Evolutionary conservation across 169 alveolate genomes (phyloP).

Genomic region (Plasmodium knowlesi): DNA sequence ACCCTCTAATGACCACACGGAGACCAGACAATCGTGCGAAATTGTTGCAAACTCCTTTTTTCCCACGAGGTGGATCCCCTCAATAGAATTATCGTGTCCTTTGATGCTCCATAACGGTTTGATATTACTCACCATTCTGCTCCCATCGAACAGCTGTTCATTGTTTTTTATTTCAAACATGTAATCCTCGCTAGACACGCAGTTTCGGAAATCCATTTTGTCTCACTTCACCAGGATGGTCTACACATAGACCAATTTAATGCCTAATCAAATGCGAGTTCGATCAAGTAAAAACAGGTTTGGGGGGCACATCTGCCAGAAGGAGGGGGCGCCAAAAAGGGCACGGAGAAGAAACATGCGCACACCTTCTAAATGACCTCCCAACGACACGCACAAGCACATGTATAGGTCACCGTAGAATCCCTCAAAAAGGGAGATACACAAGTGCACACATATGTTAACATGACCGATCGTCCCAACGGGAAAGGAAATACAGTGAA

Average conservation of each 20-base stretch:
- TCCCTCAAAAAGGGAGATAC: background rate
- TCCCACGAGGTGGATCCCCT: conserved; percentile 45
- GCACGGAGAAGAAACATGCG: background rate
- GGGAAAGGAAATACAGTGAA: background rate
- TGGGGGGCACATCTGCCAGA: background rate
- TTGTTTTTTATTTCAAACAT: conserved; percentile 60
- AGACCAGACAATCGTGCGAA: conserved; percentile 45
- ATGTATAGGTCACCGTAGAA: background rate
- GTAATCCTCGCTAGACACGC: conserved; percentile 52
- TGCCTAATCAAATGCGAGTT: background rate
- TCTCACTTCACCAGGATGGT: background rate
- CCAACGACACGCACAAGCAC: background rate
- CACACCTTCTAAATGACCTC: background rate
- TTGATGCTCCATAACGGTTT: conserved; percentile 66
- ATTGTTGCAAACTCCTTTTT: conserved; percentile 9
- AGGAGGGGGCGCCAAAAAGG: background rate
- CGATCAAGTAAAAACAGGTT: background rate
- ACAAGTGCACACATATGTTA: background rate
- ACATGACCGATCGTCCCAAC: background rate
- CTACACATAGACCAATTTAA: background rate
- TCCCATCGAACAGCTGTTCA: conserved; percentile 15
- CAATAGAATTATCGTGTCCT: conserved; percentile 54
- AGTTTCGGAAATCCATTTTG: conserved; percentile 40
- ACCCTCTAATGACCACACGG: conserved; percentile 17
- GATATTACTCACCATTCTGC: conserved; percentile 4